phyloP scores from a whole-genome alignment of 768 basidiomycete genomes.

The Botryobasidium botryosum region DNA sequence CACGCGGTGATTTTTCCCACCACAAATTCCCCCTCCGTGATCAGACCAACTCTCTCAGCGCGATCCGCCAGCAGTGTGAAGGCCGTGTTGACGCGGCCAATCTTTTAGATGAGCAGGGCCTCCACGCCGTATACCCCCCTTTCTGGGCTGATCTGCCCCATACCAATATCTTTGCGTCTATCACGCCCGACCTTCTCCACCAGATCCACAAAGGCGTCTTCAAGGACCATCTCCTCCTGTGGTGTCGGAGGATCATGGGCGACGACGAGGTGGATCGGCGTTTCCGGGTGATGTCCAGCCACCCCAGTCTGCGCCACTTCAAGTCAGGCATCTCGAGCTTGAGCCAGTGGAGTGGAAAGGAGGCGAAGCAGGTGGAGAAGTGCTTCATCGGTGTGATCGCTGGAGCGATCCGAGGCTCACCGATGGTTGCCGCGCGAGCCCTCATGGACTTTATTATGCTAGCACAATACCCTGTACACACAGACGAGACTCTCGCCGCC shows the following conservation, averaged over 20 bases:
- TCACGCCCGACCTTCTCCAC: too few species aligned
- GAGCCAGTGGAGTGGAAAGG: too few species aligned
- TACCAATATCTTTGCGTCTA: too few species aligned
- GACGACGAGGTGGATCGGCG: slow-evolving; percentile 11
- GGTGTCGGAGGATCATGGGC: slow-evolving; percentile 16
- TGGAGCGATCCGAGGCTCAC: slow-evolving; percentile 8
- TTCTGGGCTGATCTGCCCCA: too few species aligned
- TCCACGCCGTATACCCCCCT: slow-evolving; percentile 16
- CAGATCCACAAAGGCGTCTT: too few species aligned
- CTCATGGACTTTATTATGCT: slow-evolving; percentile 25
- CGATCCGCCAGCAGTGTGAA: too few species aligned
- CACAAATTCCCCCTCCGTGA: background rate
- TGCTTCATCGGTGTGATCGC: slow-evolving; percentile 20
- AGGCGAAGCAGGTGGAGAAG: too few species aligned
- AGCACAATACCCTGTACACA: slow-evolving; percentile 19
- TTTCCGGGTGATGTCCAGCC: slow-evolving; percentile 12
- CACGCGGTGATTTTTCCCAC: background rate
- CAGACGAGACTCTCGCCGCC: background rate
- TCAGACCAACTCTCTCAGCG: slow-evolving; percentile 18
- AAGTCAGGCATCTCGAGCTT: background rate
- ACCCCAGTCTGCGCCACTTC: slow-evolving; percentile 10
- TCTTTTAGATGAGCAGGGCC: slow-evolving; percentile 13
- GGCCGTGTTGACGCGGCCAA: slow-evolving; percentile 22
- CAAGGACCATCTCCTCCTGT: slow-evolving; percentile 21
- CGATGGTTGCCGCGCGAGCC: slow-evolving; percentile 12